Evolutionary conservation across 495 filamentous ascomycete species (phyloP).

Genomic region (Pseudomonodictys pantanalensis): DNA sequence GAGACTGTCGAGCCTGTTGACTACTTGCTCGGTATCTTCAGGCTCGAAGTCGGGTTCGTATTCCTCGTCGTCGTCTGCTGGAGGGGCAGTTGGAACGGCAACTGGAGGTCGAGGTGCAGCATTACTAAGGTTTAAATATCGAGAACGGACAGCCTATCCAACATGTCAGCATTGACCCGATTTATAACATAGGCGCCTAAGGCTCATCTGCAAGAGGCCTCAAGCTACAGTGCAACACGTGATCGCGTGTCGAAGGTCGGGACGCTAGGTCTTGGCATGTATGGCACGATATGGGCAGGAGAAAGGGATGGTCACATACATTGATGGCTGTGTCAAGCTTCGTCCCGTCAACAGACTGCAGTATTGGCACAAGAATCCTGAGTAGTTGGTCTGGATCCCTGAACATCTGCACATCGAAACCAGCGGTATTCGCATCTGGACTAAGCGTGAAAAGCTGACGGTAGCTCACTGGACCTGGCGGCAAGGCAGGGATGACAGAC

Average conservation of each 20-base stretch:
- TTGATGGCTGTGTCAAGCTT: conserved; percentile 67
- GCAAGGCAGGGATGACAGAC: conserved; percentile 58
- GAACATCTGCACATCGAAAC: conserved; percentile 72
- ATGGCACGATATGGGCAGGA: not conserved
- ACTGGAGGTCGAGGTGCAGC: conserved; percentile 38
- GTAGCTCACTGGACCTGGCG: conserved; percentile 69
- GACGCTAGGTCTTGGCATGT: not conserved
- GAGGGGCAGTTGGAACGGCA: conserved; percentile 51
- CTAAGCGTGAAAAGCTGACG: conserved; percentile 83
- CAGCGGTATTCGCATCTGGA: conserved; percentile 64
- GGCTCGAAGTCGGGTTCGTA: conserved; percentile 82
- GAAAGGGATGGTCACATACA: conserved; percentile 23
- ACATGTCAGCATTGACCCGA: not conserved
- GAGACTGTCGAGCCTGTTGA: conserved; percentile 66
- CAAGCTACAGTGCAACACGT: too few relatives aligned
- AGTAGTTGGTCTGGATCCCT: conserved; percentile 71
- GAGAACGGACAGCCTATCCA: conserved; percentile 45
- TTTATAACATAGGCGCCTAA: too few relatives aligned
- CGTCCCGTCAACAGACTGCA: conserved; percentile 61
- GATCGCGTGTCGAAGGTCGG: conserved; percentile 6
- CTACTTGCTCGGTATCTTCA: conserved; percentile 68
- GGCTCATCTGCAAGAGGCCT: too few relatives aligned
- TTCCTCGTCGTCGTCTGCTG: conserved; percentile 73
- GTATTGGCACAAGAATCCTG: conserved; percentile 68
- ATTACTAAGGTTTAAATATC: conserved; percentile 48